Conservation (phyloP, 352 stramenopile species). For the Elongisporangium prolatum region DNA sequence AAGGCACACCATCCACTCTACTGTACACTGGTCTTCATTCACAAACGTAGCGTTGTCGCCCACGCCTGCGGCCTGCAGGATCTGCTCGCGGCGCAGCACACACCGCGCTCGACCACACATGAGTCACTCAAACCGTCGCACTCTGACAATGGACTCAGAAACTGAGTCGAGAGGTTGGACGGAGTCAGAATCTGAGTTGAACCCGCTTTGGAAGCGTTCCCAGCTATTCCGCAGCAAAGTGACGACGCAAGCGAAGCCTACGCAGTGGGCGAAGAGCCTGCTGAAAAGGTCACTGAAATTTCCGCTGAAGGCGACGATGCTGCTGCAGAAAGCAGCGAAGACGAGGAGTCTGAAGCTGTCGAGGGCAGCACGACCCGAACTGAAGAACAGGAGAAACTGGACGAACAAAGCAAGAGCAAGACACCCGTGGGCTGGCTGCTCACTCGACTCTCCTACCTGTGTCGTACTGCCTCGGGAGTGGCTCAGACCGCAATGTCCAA, state of each 20-base stretch:
- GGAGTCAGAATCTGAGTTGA: no score
- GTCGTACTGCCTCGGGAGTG: constrained; percentile 42
- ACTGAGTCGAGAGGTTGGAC: no score
- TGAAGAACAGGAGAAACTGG: constrained; percentile 32
- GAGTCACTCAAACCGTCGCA: no score
- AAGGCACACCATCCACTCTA: constrained; percentile 3
- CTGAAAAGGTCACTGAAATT: background rate
- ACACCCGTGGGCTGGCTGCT: constrained; percentile 81
- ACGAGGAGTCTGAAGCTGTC: constrained; percentile 10
- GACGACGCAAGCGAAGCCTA: constrained; percentile 13
- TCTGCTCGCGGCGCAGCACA: constrained; percentile 47
- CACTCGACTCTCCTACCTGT: constrained; percentile 78
- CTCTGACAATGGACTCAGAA: no score
- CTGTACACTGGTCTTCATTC: constrained; percentile 70
- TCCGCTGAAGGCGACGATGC: constrained; percentile 10
- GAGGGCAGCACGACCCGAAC: constrained; percentile 12
- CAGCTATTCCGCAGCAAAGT: constrained; percentile 59
- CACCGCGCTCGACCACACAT: constrained; percentile 78
- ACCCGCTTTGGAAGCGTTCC: constrained; percentile 38
- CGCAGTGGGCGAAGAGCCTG: background rate
- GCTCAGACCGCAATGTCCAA: constrained; percentile 81
- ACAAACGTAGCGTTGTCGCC: constrained; percentile 33
- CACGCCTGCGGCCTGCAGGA: constrained; percentile 44
- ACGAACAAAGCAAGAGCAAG: constrained; percentile 43
- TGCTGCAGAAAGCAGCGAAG: constrained; percentile 5